Percentiles rank a stretch among this genome's conserved stretches.
phyloP scores from a whole-genome alignment of 202 grass and related monocot species.

The Setaria italica region DNA sequence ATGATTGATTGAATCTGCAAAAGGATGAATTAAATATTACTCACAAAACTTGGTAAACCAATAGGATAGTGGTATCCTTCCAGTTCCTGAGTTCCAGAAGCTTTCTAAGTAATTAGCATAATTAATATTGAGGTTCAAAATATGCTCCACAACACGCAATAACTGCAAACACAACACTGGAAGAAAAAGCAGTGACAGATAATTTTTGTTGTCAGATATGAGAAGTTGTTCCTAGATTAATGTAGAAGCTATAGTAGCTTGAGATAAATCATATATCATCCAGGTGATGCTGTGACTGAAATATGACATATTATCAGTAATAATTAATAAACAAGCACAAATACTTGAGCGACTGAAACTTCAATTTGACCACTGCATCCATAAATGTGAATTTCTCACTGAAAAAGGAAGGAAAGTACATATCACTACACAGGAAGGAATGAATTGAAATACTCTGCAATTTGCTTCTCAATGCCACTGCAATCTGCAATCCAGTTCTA shows the following conservation, averaged over 20 bases:
- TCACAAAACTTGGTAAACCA: neutral
- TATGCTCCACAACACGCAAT: neutral
- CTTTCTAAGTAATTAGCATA: neutral
- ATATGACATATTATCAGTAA: neutral
- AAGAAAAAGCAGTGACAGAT: neutral
- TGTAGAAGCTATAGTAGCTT: neutral
- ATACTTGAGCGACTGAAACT: neutral
- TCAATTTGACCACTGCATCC: neutral
- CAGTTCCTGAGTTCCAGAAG: neutral
- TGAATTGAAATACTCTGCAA: neutral
- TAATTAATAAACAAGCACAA: neutral
- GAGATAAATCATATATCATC: neutral
- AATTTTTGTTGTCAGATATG: neutral
- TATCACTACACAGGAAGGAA: neutral
- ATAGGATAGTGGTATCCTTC: neutral
- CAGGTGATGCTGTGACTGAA: neutral
- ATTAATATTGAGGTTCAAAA: neutral
- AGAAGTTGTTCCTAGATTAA: neutral
- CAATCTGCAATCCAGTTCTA: neutral
- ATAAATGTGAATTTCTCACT: neutral
- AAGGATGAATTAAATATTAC: slow-evolving; percentile 30
- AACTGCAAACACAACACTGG: neutral
- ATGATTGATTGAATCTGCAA: slow-evolving; percentile 51
- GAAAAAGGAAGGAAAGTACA: neutral
- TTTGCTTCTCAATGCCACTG: slow-evolving; percentile 1